Evolutionary conservation across 352 stramenopile species (phyloP).

Genomic region (Pythium aristosporum): DNA sequence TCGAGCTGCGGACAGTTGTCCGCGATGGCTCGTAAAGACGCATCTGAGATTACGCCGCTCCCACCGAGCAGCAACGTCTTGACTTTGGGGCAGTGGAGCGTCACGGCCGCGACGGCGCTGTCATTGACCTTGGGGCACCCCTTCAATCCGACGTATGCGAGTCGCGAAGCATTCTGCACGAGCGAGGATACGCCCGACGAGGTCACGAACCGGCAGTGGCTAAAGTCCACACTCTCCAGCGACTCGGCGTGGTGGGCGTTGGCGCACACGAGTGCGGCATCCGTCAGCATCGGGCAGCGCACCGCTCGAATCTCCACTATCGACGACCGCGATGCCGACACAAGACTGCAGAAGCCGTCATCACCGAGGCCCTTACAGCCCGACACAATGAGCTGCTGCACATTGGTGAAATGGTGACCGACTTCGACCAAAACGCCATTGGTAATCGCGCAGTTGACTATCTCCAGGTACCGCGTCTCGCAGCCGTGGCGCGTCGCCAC

Average conservation of each 20-base stretch:
- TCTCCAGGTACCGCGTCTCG: slow-evolving; percentile 37
- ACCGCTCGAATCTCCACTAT: slow-evolving; percentile 47
- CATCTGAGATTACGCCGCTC: slow-evolving; percentile 47
- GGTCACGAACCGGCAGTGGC: slow-evolving; percentile 56
- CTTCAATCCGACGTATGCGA: slow-evolving; percentile 52
- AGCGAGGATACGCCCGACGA: slow-evolving; percentile 34
- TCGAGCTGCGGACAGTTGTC: slow-evolving; percentile 39
- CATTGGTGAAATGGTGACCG: slow-evolving; percentile 30
- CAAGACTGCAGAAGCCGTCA: slow-evolving; percentile 37
- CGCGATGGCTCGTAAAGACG: slow-evolving; percentile 38
- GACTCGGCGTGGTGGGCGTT: slow-evolving; percentile 32
- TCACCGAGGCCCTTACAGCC: slow-evolving; percentile 57
- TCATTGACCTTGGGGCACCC: slow-evolving; percentile 56
- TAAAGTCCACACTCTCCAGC: slow-evolving; percentile 53
- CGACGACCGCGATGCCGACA: slow-evolving; percentile 34
- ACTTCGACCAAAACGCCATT: slow-evolving; percentile 33
- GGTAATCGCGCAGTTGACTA: slow-evolving; percentile 50
- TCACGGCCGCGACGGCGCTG: slow-evolving; percentile 33
- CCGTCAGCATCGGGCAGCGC: slow-evolving; percentile 55
- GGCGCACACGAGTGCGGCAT: slow-evolving; percentile 32
- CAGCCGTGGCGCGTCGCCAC: slow-evolving; percentile 40
- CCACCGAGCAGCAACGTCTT: slow-evolving; percentile 46
- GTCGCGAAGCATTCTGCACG: slow-evolving; percentile 25
- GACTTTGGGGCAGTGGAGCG: slow-evolving; percentile 35
- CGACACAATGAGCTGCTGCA: slow-evolving; percentile 50